Evolutionary conservation across 768 basidiomycete species (phyloP), one percentile per base, ranked within the genome.

Genomic region (Leucocoprinus leucothites): DNA sequence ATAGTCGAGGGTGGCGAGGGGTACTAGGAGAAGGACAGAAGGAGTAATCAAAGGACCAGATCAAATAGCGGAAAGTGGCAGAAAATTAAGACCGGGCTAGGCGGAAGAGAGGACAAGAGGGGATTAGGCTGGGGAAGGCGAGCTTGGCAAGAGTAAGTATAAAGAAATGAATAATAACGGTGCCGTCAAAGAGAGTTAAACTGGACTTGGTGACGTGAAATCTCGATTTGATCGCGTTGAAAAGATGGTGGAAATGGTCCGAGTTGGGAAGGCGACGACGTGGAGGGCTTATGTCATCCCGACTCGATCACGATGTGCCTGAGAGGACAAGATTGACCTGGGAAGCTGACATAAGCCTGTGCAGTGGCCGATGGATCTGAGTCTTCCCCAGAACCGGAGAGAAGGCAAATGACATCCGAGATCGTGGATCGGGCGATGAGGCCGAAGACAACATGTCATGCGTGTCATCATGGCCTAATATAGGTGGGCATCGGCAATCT

Each of bases 381-480:
- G 31, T 62, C 61, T 68, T 69, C 70, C 69, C 69, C 70, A 70
- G 68, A 68, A 63, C 63, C 65, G 66, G 66, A 61, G 63, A 53
- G 65, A 65, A 57, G 53, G 51, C 50, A 46, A 42, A 60, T 50
- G 57, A 64, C 61, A 68, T 68, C 67, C 69, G 68, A 70, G 71
- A 70, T 56, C 54, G n/a, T 70, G 49, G 21, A 69, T 69, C 67
- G 69, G 69, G 48, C 41, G 46, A 41, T 61, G 59, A 65, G 61
- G 53, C 59, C 52, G 63, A 64, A 58, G 56, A 51, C 51, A 57
- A 61, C 60, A 59, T 63, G 62, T 60, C 58, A 53, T 53, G 52
- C 36, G 43, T 53, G 52, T 53, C 44, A 36, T 53, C 9, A 21
- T 47, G 45, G 21, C 24, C 36, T 35, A 48, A 31, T 44, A 43